Evolutionary conservation across 1,139 yeast species (phyloP), one percentile per base, ranked within the genome.

Genomic region (Arxiozyma bovina): DNA sequence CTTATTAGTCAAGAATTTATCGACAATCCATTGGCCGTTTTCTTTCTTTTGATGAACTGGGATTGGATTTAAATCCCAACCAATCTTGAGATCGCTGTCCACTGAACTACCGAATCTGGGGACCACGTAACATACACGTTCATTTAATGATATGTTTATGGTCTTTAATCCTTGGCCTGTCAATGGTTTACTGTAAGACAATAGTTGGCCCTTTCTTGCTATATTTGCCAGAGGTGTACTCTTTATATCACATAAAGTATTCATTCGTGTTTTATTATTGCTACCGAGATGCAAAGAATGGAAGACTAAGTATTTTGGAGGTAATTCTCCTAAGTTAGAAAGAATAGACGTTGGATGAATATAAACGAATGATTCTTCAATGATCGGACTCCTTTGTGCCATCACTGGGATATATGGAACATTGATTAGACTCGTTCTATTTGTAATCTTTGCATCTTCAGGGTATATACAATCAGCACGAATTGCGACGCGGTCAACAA

Each of bases 1-100:
- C 47, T 65, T 67, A 45, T 62, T 63, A 0, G 69, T 65, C 17
- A 69, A 60, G 30, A 69, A 64, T 53, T 65, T 65, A 27, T 58
- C 62, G 41, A 67, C 70, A 34, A 75, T 73, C 94, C 95, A 86
- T 30, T 71, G 71, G 0, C 93, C 93, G 45, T 74, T 67, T 17
- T 74, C 68, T 52, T 72, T 87, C 57, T 75, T 77, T 66, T 91
- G 97, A 2, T 74, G 74, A 1, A 90, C 94, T 66, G 88, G 85
- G 30, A 84, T 74, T 1, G 89, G 96, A 5, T 96, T 96, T 52
- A 91, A 72, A 64, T 91, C 97, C 96, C 96, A 91, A 11, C 96
- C 96, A 30, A 87, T 77, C 25, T 90, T 88, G 20, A 68, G 42
- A 34, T 96, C 96, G 42, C 83, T 78, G 4, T 96, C 95, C 46